Base-by-base conservation (phyloP, 345 rosid species). In the Iberis pinnata region DNA sequence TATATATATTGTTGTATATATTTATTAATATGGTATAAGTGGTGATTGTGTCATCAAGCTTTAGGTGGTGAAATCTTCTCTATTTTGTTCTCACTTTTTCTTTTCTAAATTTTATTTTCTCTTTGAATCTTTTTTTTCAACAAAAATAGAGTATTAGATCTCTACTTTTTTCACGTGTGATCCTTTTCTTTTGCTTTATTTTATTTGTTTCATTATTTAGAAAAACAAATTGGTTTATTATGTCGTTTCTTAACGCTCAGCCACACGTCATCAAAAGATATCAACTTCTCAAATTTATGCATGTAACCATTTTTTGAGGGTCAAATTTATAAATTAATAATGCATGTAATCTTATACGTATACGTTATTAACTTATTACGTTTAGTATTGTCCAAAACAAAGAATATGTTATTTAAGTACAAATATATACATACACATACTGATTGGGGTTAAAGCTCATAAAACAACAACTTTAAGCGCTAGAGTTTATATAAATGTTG, bases 111-210 rank as follows among this genome's bases (percentile, higher is more conserved):
- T 54, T 49, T 20, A 26, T 31, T 56, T 49, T 60, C 9, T 27
- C 18, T 40, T 52, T 43, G 15, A 52, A 15, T 43, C 35, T 36
- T 72, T 72, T 80, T 70, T 36, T 3, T 8, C 24, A 14, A 20
- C 15, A 18, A 33, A 9, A 36, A 37, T 11, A 43, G 56, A 17
- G 32, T 53, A 27, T 56, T 32, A 20, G 45, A 32, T 53, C 45
- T 53, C 56, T 53, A 67, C 71, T 67, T 67, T 67, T 60, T 68
- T 75, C 82, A 76, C 84, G 70, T 76, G 86, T 73, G 58, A 47
- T 20, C 57, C 52, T 56, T 51, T 18, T 66, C 16, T 43, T 52
- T 65, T n/a, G n/a, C 42, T 2, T 58, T 50, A 43, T 42, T 25
- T 32, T 59, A 63, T 68, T 61, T 11, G 59, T 53, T 63, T 61